Percentiles rank a stretch among this genome's conserved stretches.
Conservation (phyloP, 306 rosid genomes). For the Vicia sativa region DNA sequence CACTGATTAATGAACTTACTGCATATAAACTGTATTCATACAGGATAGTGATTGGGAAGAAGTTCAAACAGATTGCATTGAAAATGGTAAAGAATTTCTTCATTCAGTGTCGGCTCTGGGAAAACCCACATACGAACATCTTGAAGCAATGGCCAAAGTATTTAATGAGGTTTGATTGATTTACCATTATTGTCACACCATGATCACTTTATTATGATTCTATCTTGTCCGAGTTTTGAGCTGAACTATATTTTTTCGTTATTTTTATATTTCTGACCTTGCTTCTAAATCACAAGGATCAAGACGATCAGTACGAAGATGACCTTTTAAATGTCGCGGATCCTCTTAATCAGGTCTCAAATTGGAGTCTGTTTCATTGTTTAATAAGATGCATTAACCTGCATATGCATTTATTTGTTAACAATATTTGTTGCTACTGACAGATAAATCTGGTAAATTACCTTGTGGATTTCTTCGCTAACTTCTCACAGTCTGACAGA, state of each 20-base stretch:
- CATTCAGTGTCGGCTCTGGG: conserved; percentile 55
- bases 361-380: conserved; percentile 10
- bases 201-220: conserved; percentile 16
- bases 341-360: conserved; percentile 82
- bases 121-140: conserved; percentile 72
- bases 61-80: conserved; percentile 53
- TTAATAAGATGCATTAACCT: neutral
- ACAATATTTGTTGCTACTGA: conserved; percentile 17
- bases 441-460: conserved; percentile 81
- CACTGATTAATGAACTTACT: conserved; percentile 15
- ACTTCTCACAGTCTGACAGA: conserved; percentile 63
- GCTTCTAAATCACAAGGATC: conserved; percentile 59
- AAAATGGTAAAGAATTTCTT: conserved; percentile 57
- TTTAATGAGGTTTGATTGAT: conserved; percentile 66
- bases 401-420: neutral
- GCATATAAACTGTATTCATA: conserved; percentile 28
- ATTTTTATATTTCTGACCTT: conserved; percentile 36
- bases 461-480: conserved; percentile 67
- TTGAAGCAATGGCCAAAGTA: conserved; percentile 81
- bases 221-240: conserved; percentile 15
- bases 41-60: conserved; percentile 99
- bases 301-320: conserved; percentile 76
- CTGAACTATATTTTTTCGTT: neutral
- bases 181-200: conserved; percentile 6
- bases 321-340: conserved; percentile 70